Conservation (phyloP, 345 rosid species). For the Leavenworthia alabamica region DNA sequence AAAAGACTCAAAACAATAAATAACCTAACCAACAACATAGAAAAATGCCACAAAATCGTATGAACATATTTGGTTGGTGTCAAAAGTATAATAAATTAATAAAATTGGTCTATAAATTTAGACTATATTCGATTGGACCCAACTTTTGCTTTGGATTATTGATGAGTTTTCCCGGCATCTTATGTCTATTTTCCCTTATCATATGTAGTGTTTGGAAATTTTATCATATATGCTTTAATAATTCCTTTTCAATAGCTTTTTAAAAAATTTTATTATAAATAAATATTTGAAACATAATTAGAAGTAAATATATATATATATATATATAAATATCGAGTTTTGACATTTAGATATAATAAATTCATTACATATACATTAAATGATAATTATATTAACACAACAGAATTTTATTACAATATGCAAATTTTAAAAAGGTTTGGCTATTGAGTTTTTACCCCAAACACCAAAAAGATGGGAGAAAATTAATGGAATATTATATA, state of each 20-base stretch:
- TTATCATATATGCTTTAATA: not conserved
- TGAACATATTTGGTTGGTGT: conserved; percentile 25
- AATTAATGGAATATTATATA: not conserved
- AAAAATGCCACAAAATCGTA: conserved; percentile 13
- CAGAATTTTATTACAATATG: no score
- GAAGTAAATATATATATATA: no score
- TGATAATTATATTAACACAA: no score
- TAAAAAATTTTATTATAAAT: no score
- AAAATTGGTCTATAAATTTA: not conserved
- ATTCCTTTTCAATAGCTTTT: not conserved
- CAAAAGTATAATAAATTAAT: not conserved
- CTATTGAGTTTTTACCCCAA: not conserved
- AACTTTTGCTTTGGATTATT: not conserved
- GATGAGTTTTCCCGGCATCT: not conserved
- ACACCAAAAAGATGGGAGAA: conserved; percentile 1
- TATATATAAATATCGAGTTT: no score
- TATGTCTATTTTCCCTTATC: not conserved
- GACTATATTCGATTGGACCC: not conserved
- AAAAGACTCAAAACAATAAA: not conserved
- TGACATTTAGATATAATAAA: no score
- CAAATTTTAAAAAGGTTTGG: not conserved
- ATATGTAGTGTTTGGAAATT: not conserved
- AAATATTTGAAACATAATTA: no score
- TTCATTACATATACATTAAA: no score
- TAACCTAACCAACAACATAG: not conserved